Percentiles rank a stretch among this genome's conserved stretches.
Evolutionary conservation across 2,329 filamentous ascomycete species (phyloP).

Genomic region (Diaporthe nobilis): DNA sequence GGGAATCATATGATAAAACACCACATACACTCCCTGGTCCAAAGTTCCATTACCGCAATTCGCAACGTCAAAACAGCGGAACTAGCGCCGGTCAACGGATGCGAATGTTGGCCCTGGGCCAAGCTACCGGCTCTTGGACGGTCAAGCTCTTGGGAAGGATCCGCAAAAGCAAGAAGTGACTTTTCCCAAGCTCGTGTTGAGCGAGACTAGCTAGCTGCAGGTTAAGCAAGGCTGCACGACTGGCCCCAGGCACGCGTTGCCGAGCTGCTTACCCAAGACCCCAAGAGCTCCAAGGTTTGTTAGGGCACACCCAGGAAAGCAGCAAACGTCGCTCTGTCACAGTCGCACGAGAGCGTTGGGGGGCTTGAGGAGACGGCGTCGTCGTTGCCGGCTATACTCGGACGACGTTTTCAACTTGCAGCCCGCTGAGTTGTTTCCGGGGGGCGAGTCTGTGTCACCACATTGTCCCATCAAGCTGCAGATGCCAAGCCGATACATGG

Average conservation of each 20-base stretch:
- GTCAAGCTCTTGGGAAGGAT: conserved; percentile 12
- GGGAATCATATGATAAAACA: conserved; percentile 18
- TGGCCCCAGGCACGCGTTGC: conserved; percentile 27
- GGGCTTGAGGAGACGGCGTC: not conserved
- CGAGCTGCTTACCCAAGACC: not conserved
- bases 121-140: conserved; percentile 25
- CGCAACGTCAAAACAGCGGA: conserved; percentile 21
- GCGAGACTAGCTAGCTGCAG: conserved; percentile 39
- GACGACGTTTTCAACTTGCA: conserved; percentile 16
- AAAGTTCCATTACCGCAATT: not conserved
- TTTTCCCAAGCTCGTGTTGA: conserved; percentile 40
- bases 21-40: not conserved
- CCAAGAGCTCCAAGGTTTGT: not conserved
- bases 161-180: conserved; percentile 29
- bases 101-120: conserved; percentile 11
- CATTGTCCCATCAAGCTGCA: conserved; percentile 8
- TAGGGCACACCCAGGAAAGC: not conserved
- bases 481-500: conserved; percentile 15
- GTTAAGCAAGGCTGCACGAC: conserved; percentile 35
- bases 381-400: conserved; percentile 15
- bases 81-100: conserved; percentile 18
- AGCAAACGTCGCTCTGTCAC: conserved; percentile 3
- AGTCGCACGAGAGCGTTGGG: conserved; percentile 24
- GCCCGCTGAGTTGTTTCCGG: conserved; percentile 21
- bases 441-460: conserved; percentile 25